These are phyloP conservation scores for Terana coerulea DNA, from an alignment of 768 basidiomycete species.

Conservation along the genomic window DNA sequence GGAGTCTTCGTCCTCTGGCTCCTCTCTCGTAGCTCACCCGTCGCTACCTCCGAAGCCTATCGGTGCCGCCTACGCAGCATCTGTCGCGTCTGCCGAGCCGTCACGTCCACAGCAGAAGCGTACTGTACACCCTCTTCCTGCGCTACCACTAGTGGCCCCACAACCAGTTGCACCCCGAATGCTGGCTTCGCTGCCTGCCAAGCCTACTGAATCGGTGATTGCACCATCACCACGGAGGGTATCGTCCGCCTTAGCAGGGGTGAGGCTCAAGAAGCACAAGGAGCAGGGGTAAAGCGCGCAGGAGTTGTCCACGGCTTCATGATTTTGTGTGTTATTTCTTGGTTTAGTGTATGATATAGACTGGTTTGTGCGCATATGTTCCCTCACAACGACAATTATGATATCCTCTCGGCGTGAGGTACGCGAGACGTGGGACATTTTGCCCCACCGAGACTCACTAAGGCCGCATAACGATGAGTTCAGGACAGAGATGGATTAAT, in stretches of 20 bases:
- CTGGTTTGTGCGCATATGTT: too few species aligned
- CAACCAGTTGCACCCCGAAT: slow-evolving; percentile 3
- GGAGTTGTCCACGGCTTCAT: too few species aligned
- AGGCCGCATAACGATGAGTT: too few species aligned
- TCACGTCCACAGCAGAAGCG: background rate
- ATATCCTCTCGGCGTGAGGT: too few species aligned
- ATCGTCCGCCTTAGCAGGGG: slow-evolving; percentile 19
- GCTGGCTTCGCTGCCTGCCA: slow-evolving; percentile 10
- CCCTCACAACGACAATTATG: too few species aligned
- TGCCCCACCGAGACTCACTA: too few species aligned
- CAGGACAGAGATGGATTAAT: too few species aligned
- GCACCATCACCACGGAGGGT: slow-evolving; percentile 5
- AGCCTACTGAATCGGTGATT: background rate
- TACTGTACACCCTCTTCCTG: slow-evolving; percentile 1
- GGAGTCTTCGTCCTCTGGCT: slow-evolving; percentile 15
- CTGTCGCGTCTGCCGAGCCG: background rate
- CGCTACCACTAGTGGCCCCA: slow-evolving; percentile 7
- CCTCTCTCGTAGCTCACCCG: slow-evolving; percentile 17
- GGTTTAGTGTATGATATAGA: too few species aligned
- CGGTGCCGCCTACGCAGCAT: background rate
- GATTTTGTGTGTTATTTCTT: too few species aligned
- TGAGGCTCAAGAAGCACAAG: slow-evolving; percentile 26
- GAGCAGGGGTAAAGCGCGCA: too few species aligned
- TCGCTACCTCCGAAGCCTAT: slow-evolving; percentile 30
- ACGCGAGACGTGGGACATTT: too few species aligned